Percentiles rank a stretch among this genome's conserved stretches.
These are phyloP conservation scores for Phytophthora aleatoria DNA, from an alignment of 352 stramenopile species.

Conservation along the genomic window DNA sequence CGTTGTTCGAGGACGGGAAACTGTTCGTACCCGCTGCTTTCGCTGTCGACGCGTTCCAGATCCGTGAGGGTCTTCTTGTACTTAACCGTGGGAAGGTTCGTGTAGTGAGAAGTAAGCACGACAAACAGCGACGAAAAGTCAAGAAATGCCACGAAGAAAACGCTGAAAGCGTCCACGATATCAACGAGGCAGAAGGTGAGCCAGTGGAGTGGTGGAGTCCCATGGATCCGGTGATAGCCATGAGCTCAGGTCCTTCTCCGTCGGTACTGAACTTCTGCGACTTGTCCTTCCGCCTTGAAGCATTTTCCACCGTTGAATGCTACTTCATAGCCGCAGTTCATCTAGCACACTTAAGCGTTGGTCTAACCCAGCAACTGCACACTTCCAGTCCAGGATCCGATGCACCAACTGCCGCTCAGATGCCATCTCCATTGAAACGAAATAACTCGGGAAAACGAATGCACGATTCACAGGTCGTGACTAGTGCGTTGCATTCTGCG, in stretches of 20 bases:
- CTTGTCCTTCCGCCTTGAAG: conserved; percentile 34
- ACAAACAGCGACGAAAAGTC: conserved; percentile 8
- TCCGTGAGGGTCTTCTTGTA: conserved; percentile 37
- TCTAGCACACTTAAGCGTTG: conserved; percentile 29
- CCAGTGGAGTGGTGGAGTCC: conserved; percentile 38
- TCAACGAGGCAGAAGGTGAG: conserved; percentile 17
- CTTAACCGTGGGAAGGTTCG: conserved; percentile 36
- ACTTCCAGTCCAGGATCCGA: neutral
- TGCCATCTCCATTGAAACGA: conserved; percentile 23
- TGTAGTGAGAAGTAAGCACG: conserved; percentile 22
- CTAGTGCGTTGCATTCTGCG: conserved; percentile 26
- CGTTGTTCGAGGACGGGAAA: conserved; percentile 50
- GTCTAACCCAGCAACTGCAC: conserved; percentile 4
- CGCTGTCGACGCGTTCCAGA: conserved; percentile 13
- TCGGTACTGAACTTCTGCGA: conserved; percentile 23
- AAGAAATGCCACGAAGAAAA: conserved; percentile 3
- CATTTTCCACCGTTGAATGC: conserved; percentile 53
- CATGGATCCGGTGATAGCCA: conserved; percentile 36
- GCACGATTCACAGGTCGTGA: conserved; percentile 44
- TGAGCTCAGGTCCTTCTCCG: conserved; percentile 21
- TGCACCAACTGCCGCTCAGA: neutral
- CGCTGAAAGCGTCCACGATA: conserved; percentile 4
- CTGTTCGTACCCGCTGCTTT: conserved; percentile 23
- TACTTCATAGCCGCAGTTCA: conserved; percentile 55
- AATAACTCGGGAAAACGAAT: conserved; percentile 27